Evolutionary conservation across 2,329 filamentous ascomycete genomes (phyloP), one percentile per base, ranked within the genome.

Genomic region (Plectosphaerella cucumerina): DNA sequence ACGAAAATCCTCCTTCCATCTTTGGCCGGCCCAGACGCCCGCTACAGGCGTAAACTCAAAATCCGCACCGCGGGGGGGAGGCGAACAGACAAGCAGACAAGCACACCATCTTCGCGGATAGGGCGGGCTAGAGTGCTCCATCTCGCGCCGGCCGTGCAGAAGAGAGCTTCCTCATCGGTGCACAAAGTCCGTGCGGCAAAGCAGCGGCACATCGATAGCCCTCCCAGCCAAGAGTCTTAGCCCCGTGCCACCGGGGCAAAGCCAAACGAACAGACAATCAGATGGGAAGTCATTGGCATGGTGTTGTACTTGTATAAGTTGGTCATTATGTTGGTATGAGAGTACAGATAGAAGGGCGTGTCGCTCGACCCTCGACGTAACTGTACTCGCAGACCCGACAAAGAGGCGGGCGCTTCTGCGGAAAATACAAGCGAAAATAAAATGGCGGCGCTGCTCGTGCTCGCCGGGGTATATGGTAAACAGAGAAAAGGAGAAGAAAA

Each of bases 391-490:
- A 42, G 17, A 20, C 39, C 39, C 18, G 39, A 17, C 39, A 42
- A n/a, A 11, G n/a, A 20, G 5, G 31, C 33, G 8, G 10, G 39
- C 39, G 18, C 39, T 18, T 6, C 20, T 18, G n/a, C 39, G 26
- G 26, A 42, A 42, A 49, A 35, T 46, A 31, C 26, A 49, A 50
- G 44, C 42, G 22, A 47, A 15, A 50, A 50, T 50, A 34, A 53
- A 50, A 47, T 50, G 54, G 54, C 52, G 45, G 18, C 45, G 45
- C 45, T 35, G 35, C 26, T 31, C 26, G 34, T 53, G 49, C 14
- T 46, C 50, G 54, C 54, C 54, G 54, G 53, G 54, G 54, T 56
- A 56, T 56, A 56, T 53, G 42, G 33, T 39, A 37, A 50, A 50
- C 33, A 34, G 26, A 35, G n/a, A 31, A n/a, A 49, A 48, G 9